These are phyloP conservation scores for Sarocladium strictum DNA, from an alignment of 2,329 filamentous ascomycete species.

Conservation along the genomic window DNA sequence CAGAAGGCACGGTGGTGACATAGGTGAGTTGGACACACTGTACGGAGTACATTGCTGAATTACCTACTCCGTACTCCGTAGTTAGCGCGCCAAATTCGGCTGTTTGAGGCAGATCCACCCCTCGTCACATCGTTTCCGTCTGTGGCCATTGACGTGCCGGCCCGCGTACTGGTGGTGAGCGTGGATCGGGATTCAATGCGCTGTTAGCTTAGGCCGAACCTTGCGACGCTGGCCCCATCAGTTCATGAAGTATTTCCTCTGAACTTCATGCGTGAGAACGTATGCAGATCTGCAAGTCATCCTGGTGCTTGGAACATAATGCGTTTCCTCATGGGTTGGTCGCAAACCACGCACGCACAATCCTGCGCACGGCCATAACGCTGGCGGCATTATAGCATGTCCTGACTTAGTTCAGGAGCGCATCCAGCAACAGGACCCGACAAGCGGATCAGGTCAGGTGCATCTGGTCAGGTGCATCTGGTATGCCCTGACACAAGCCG, in stretches of 20 bases:
- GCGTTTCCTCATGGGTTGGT: not conserved
- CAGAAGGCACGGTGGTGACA: too few species aligned
- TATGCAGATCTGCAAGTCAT: not conserved
- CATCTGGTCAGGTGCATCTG: not conserved
- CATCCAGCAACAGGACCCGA: not conserved
- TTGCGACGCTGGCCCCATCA: too few species aligned
- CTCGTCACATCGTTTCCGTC: not conserved
- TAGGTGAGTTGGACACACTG: too few species aligned
- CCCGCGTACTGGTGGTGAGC: not conserved
- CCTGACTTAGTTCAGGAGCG: not conserved
- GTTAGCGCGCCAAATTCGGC: too few species aligned
- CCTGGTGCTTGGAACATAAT: not conserved
- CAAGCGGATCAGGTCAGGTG: not conserved
- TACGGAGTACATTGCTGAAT: too few species aligned
- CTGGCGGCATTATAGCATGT: not conserved
- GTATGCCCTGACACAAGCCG: not conserved
- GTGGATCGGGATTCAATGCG: too few species aligned
- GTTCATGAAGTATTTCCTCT: too few species aligned
- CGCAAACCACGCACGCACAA: not conserved
- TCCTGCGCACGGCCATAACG: conserved; percentile 3
- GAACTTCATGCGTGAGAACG: not conserved
- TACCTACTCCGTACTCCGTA: too few species aligned
- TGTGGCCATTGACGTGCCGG: not conserved
- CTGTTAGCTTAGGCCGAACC: too few species aligned
- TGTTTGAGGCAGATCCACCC: not conserved